Evolutionary conservation across 192 early-diverging fungal species (phyloP).

Genomic region (Coemansia sp.): DNA sequence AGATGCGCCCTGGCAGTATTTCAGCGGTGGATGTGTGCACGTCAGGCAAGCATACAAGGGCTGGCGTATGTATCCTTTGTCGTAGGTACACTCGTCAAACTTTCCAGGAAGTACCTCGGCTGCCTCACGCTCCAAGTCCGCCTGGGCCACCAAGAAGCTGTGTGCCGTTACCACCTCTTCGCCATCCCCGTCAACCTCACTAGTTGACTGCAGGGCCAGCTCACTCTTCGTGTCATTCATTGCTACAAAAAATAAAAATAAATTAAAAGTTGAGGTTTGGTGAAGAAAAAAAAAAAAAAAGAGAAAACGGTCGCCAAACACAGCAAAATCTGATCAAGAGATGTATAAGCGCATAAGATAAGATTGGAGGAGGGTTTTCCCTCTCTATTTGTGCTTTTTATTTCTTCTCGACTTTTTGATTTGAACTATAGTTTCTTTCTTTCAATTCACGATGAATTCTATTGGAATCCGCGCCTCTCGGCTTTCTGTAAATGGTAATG

Average conservation of each 20-base stretch:
- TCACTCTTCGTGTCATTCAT: background rate
- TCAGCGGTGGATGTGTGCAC: conserved; percentile 54
- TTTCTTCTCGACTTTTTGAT: background rate
- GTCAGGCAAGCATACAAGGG: conserved; percentile 80
- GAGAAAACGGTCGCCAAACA: background rate
- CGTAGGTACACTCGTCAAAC: conserved; percentile 74
- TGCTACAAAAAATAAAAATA: background rate
- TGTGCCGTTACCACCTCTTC: conserved; percentile 34
- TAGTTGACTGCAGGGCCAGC: background rate
- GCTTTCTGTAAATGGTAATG: background rate
- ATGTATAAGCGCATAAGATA: background rate
- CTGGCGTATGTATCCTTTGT: conserved; percentile 75
- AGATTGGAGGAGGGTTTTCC: background rate
- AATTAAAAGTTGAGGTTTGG: background rate
- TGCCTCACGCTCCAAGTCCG: conserved; percentile 50
- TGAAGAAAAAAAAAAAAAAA: background rate
- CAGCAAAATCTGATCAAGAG: background rate
- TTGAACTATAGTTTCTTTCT: background rate
- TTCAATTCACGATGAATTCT: conserved; percentile 17
- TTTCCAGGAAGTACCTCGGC: conserved; percentile 62
- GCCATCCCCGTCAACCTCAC: background rate
- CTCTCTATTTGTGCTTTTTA: too few relatives aligned
- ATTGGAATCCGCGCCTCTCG: conserved; percentile 35
- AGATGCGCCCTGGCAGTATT: conserved; percentile 10
- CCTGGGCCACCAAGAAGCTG: conserved; percentile 35